A percentile compares a stretch with the other conserved stretches of the same genome.
phyloP scores from a whole-genome alignment of 441 rosid species.

The Gossypium gossypioides region DNA sequence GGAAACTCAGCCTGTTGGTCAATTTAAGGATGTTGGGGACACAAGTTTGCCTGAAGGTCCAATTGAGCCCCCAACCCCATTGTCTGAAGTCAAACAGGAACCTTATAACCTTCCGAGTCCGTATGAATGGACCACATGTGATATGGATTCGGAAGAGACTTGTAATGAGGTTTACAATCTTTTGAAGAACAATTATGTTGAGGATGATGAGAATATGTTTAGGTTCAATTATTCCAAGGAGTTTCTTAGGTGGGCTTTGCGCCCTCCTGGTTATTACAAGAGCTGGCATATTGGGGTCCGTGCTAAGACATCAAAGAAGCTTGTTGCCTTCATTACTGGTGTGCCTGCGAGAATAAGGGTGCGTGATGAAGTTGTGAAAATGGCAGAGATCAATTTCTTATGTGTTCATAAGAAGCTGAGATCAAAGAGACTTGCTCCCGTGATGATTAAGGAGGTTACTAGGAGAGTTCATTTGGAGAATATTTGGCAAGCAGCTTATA shows the following conservation, averaged over 20 bases:
- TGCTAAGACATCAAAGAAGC: conserved; percentile 64
- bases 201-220: conserved; percentile 86
- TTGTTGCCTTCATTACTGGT: conserved; percentile 84
- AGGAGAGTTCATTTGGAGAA: conserved; percentile 87
- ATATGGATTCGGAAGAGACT: conserved; percentile 57
- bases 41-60: conserved; percentile 53
- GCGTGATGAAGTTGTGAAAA: conserved; percentile 56
- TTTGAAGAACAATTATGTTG: conserved; percentile 51
- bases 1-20: conserved; percentile 93
- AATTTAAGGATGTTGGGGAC: conserved; percentile 57
- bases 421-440: conserved; percentile 86
- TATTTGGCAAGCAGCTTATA: conserved; percentile 91
- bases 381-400: conserved; percentile 91
- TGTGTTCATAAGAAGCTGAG: conserved; percentile 94
- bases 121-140: conserved; percentile 81
- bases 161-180: conserved; percentile 54
- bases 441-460: conserved; percentile 89
- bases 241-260: conserved; percentile 81
- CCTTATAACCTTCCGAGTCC: conserved; percentile 70
- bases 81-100: conserved; percentile 76
- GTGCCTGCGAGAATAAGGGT: conserved; percentile 83
- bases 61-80: conserved; percentile 48
- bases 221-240: conserved; percentile 88
- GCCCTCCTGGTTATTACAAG: conserved; percentile 63
- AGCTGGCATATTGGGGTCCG: conserved; percentile 94